A percentile compares a stretch with the other conserved stretches of the same genome.
phyloP scores from a whole-genome alignment of 805 yeast species.

The Ogataea kodamae region DNA sequence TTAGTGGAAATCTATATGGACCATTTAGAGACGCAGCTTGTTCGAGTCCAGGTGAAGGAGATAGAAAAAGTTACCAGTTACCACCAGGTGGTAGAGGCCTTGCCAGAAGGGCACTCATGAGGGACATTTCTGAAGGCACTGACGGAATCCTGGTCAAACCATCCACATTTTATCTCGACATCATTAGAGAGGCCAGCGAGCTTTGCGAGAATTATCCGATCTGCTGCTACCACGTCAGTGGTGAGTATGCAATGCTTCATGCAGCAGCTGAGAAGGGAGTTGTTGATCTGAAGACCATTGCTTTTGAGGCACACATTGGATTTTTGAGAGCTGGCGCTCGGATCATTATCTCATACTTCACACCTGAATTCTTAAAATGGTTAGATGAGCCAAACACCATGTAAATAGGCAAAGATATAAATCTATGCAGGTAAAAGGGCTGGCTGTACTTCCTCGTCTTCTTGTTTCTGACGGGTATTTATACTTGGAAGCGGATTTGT shows the following conservation, averaged over 20 bases:
- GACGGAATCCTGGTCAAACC: slow-evolving; percentile 97
- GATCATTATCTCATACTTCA: slow-evolving; percentile 83
- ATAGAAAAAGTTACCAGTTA: slow-evolving; percentile 87
- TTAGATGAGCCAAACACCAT: slow-evolving; percentile 39
- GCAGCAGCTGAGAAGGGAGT: slow-evolving; percentile 97
- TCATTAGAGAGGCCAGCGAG: slow-evolving; percentile 82
- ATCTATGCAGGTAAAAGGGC: slow-evolving; percentile 5
- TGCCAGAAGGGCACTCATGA: slow-evolving; percentile 82
- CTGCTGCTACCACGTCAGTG: slow-evolving; percentile 94
- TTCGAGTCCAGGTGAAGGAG: slow-evolving; percentile 84
- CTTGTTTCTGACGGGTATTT: slow-evolving; percentile 18
- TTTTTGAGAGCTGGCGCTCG: slow-evolving; percentile 95
- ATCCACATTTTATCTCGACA: slow-evolving; percentile 89
- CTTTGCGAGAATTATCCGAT: slow-evolving; percentile 82
- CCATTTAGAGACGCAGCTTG: slow-evolving; percentile 99
- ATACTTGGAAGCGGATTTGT: slow-evolving; percentile 7
- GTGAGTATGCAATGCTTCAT: slow-evolving; percentile 96
- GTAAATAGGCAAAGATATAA: slow-evolving; percentile 13
- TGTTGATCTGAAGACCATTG: slow-evolving; percentile 73
- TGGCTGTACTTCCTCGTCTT: slow-evolving; percentile 12
- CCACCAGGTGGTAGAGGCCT: slow-evolving; percentile 92
- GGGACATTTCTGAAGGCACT: slow-evolving; percentile 90
- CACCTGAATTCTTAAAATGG: slow-evolving; percentile 97
- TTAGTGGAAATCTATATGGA: slow-evolving; percentile 86
- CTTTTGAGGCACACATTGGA: slow-evolving; percentile 87